Base-by-base conservation (phyloP, 2,329 filamentous ascomycete species). In the Didymella pomorum region DNA sequence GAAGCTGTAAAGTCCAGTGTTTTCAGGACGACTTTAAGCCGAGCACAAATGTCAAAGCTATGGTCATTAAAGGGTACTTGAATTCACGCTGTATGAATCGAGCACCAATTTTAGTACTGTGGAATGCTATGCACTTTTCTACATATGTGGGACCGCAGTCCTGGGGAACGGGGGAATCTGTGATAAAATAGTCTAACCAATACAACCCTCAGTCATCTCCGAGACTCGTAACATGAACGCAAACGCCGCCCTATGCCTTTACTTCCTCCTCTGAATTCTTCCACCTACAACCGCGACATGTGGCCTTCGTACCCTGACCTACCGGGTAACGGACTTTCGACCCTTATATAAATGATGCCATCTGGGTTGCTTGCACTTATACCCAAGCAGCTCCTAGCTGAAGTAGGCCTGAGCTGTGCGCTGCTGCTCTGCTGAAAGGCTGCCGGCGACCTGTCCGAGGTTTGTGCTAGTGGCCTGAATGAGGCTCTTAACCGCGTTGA, bases 361-460 rank as follows among this genome's bases (percentile, higher is more conserved):
- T 25, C 35, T 41, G n/a, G 49, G 41, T n/a, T 47, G 45, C n/a
- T 35, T 43, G 18, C 54, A 31, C 56, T 37, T 43, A 23, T 31
- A 60, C 28, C 56, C 56, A 37, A 52, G 52, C 52, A 60, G 43
- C 46, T 50, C 59, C 63, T 85, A 92, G 72, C 85, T 83, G 80
- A 97, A 96, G 80, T 89, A 92, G 64, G 86, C 86, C 76, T 89
- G 88, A 60, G 96, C 91, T 11, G 70, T 89, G 72, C 88, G 86
- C 78, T 97, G 93, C 61, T 91, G 89, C 68, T 96, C 91, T 2
- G 89, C 88, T 12, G 88, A 86, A 71, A 98, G 87, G 56, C 88
- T 87, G 60, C 87, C 86, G 54, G 97, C 82, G 49, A 96, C 82
- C 65, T 90, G 89, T 60, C 87, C 87, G 2, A 91, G 87, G 70